Base-by-base conservation (phyloP, 2,329 filamentous ascomycete species). In the Trichoderma gracile region DNA sequence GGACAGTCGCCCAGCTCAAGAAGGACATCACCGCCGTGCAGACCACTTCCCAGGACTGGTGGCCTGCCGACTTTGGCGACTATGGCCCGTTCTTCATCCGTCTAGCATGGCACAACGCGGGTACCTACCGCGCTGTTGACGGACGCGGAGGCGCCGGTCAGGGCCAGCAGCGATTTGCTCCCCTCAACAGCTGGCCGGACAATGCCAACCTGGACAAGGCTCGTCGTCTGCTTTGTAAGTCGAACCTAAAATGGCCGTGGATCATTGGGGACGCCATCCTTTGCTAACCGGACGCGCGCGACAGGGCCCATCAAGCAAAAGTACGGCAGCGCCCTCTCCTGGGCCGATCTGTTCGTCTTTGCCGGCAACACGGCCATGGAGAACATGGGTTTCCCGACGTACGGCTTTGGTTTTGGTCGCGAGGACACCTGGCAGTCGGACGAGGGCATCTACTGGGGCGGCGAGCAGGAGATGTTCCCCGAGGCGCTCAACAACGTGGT, bases 51-150 rank as follows among this genome's bases (percentile, higher is more conserved):
- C 86, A 92, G 78, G 86, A 90, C 46, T 92, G 85, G 85, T 93
- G 90, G 90, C 90, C 90, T 0, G 90, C 90, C 33, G 90, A 93
- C 74, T 91, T 89, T 72, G 90, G 90, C 66, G 88, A 92, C 81
- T 93, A 92, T 70, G 89, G 89, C 69, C 89, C 89, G 76, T 83
- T 92, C 38, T 92, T 92, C 75, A 82, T 93, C 73, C 89, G 90
- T 63, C 87, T 92, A 86, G 87, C 89, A 67, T 93, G 90, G 90
- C 90, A 92, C 81, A 88, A 86, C 68, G 86, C 90, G 27, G 90
- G 90, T 66, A 93, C 90, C 61, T 92, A 92, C 79, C 88, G 90
- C 72, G 84, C 89, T 73, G 81, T 81, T 57, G 89, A 92, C 70
- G 89, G 89, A 45, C 89, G 90, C 66, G 90, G 90, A 65, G 90